A percentile compares a stretch with the other conserved stretches of the same genome.
phyloP scores from a whole-genome alignment of 305 asterid genomes.

The Striga hermonthica region DNA sequence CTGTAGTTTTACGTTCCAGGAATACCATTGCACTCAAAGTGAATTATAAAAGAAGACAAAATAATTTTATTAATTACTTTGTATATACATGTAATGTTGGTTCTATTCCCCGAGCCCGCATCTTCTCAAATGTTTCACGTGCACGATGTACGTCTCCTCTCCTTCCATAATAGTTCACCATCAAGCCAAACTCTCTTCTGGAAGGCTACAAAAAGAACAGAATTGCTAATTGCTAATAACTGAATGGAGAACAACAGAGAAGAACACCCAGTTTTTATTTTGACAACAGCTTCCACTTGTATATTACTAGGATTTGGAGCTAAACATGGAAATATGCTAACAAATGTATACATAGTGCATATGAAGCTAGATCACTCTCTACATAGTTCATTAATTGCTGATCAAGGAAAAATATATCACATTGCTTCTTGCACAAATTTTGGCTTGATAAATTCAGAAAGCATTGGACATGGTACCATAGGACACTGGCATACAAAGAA shows the following conservation, averaged over 20 bases:
- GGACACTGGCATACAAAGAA: not conserved
- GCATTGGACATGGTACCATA: not conserved
- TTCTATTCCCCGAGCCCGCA: constrained; percentile 94
- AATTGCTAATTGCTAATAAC: constrained; percentile 30
- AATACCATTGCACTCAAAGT: constrained; percentile 17
- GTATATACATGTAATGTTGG: constrained; percentile 91
- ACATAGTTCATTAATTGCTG: too few species aligned
- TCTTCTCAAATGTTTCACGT: constrained; percentile 89
- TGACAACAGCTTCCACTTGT: not conserved
- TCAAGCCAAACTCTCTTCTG: constrained; percentile 87
- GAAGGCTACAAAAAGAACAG: constrained; percentile 72
- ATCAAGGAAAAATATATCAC: too few species aligned
- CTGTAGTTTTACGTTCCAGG: constrained; percentile 16
- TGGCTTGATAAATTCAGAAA: too few species aligned
- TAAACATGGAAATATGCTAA: constrained; percentile 4
- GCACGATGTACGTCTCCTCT: constrained; percentile 99
- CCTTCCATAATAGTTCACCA: constrained; percentile 93
- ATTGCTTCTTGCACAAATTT: too few species aligned
- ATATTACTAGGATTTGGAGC: not conserved
- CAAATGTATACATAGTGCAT: not conserved
- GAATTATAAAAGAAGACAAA: constrained; percentile 32
- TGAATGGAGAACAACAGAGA: constrained; percentile 19
- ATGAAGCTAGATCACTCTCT: not conserved
- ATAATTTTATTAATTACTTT: constrained; percentile 48
- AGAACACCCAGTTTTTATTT: constrained; percentile 1